A percentile compares a stretch with the other conserved stretches of the same genome.
phyloP scores from a whole-genome alignment of 2,329 filamentous ascomycete species.

The Alternaria conjuncta region DNA sequence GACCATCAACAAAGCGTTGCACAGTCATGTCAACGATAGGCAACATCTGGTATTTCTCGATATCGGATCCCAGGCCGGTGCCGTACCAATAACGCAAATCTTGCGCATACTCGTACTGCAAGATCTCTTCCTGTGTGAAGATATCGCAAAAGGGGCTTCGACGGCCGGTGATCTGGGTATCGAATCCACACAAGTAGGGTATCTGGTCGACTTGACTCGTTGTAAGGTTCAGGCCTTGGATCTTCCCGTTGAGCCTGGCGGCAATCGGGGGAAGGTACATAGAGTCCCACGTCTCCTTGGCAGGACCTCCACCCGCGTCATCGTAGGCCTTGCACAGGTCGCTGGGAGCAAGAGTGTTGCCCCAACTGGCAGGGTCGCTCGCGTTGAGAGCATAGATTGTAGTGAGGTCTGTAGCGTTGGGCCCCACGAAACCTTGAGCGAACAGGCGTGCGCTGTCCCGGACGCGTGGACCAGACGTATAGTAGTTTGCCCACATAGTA shows the following conservation, averaged over 20 bases:
- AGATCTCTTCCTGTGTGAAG: slow-evolving; percentile 67
- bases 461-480: slow-evolving; percentile 60
- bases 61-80: slow-evolving; percentile 62
- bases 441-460: slow-evolving; percentile 69
- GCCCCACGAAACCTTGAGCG: slow-evolving; percentile 66
- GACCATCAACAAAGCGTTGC: slow-evolving; percentile 60
- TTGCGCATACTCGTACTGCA: slow-evolving; percentile 70
- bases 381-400: slow-evolving; percentile 65
- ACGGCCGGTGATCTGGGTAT: slow-evolving; percentile 69
- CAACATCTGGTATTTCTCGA: slow-evolving; percentile 66
- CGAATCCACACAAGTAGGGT: slow-evolving; percentile 74
- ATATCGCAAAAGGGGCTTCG: slow-evolving; percentile 67
- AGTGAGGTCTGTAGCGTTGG: slow-evolving; percentile 60
- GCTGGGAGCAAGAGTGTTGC: slow-evolving; percentile 68
- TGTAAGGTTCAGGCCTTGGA: slow-evolving; percentile 63
- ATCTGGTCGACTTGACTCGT: slow-evolving; percentile 63
- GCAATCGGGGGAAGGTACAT: slow-evolving; percentile 62
- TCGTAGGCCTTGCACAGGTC: slow-evolving; percentile 67
- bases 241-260: slow-evolving; percentile 61
- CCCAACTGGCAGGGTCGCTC: slow-evolving; percentile 60
- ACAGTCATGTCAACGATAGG: slow-evolving; percentile 65
- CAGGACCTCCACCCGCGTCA: slow-evolving; percentile 59
- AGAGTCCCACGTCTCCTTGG: slow-evolving; percentile 57
- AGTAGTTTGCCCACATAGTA: slow-evolving; percentile 70
- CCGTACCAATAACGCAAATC: slow-evolving; percentile 74